phyloP scores from a whole-genome alignment of 148 eudicot genomes.

The Heliosperma pusillum region DNA sequence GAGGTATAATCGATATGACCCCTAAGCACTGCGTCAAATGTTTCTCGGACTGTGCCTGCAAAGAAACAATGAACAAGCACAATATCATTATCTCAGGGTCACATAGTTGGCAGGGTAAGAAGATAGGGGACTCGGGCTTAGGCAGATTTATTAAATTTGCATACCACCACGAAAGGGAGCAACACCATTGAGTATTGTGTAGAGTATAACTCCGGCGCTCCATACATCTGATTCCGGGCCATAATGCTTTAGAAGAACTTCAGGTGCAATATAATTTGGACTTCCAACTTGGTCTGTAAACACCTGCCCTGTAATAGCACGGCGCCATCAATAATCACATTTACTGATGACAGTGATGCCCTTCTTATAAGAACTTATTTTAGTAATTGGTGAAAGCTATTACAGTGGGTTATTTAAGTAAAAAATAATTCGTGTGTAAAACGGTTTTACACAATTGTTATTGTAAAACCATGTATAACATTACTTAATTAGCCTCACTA shows the following conservation, averaged over 20 bases:
- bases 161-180: constrained; percentile 20
- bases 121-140: neutral
- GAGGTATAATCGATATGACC: no score
- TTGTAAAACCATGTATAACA: no score
- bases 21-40: no score
- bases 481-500: no score
- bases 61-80: neutral
- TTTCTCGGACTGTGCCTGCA: neutral
- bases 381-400: no score
- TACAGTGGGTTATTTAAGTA: no score
- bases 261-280: constrained; percentile 19
- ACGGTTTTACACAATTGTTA: no score
- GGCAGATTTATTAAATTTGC: no score
- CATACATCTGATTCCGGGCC: constrained; percentile 25
- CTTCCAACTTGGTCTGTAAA: constrained; percentile 12
- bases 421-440: no score
- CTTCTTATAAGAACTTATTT: no score
- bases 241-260: constrained; percentile 17
- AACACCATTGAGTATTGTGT: neutral
- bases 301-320: neutral
- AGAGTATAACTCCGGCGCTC: constrained; percentile 26
- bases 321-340: neutral
- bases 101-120: neutral
- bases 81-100: neutral
- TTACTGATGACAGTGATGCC: no score